Evolutionary conservation across 306 rosid species (phyloP).

Genomic region (Cucumis cinereus): DNA sequence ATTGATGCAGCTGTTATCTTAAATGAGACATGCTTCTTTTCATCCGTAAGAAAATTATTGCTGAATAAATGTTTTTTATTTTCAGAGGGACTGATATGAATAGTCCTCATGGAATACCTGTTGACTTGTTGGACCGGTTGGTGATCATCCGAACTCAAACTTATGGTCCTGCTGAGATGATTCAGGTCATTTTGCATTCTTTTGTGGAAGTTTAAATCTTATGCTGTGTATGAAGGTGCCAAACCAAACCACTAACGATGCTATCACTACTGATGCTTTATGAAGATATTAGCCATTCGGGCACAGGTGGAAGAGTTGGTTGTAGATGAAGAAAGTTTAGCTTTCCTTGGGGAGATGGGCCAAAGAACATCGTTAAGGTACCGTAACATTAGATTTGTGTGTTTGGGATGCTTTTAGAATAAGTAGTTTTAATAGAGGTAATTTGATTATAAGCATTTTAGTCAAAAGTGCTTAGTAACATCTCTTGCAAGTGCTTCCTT

Average conservation of each 20-base stretch:
- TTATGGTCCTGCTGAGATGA: constrained; percentile 87
- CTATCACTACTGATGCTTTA: constrained; percentile 9
- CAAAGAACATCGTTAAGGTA: constrained; percentile 74
- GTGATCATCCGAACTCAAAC: constrained; percentile 74
- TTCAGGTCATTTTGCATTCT: constrained; percentile 40
- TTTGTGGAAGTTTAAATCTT: not conserved
- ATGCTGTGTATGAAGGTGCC: not conserved
- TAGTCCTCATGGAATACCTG: constrained; percentile 98
- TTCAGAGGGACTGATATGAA: constrained; percentile 69
- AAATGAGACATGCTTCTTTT: not conserved
- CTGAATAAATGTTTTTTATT: not conserved
- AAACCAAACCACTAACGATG: constrained; percentile 3
- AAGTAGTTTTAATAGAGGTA: not conserved
- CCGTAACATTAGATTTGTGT: not conserved
- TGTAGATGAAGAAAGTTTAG: constrained; percentile 84
- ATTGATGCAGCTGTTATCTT: not conserved
- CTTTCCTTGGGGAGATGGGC: constrained; percentile 86
- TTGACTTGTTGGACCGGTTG: constrained; percentile 80
- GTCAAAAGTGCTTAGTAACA: not conserved
- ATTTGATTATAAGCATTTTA: not conserved
- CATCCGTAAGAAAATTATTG: not conserved
- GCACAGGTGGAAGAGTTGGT: constrained; percentile 86
- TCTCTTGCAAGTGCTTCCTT: not conserved
- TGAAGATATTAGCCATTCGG: constrained; percentile 74
- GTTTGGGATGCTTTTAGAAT: not conserved